Conservation (phyloP, 495 filamentous ascomycete genomes). For the Trichodelitschia bisporula region DNA sequence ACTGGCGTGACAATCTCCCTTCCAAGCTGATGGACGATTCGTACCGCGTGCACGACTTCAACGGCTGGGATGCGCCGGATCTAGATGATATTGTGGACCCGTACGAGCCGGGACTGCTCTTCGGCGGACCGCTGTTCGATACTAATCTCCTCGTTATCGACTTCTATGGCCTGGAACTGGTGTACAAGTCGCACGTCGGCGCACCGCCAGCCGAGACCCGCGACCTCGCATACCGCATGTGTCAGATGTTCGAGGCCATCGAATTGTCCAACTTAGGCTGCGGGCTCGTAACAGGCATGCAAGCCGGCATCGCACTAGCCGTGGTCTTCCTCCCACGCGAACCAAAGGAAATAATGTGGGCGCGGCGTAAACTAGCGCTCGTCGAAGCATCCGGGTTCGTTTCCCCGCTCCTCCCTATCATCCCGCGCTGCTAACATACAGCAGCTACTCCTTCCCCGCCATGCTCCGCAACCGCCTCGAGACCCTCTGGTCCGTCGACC, state of each 20-base stretch:
- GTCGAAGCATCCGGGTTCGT: slow-evolving; percentile 70
- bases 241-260: slow-evolving; percentile 54
- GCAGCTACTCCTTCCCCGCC: slow-evolving; percentile 57
- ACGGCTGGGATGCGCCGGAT: slow-evolving; percentile 21
- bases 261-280: slow-evolving; percentile 38
- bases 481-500: slow-evolving; percentile 40
- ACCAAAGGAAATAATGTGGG: slow-evolving; percentile 52
- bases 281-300: slow-evolving; percentile 44
- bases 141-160: slow-evolving; percentile 54
- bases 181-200: slow-evolving; percentile 54
- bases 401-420: neutral
- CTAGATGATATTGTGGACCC: slow-evolving; percentile 48
- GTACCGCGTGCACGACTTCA: slow-evolving; percentile 33
- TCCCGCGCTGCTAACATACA: neutral
- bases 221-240: slow-evolving; percentile 39
- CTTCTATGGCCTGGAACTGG: slow-evolving; percentile 50
- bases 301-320: slow-evolving; percentile 53
- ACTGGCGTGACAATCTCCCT: slow-evolving; percentile 32
- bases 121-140: slow-evolving; percentile 40
- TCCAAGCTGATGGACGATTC: slow-evolving; percentile 29
- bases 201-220: slow-evolving; percentile 27
- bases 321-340: slow-evolving; percentile 57
- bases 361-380: slow-evolving; percentile 48
- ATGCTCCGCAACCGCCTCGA: slow-evolving; percentile 51
- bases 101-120: slow-evolving; percentile 39